Evolutionary conservation across 2,329 filamentous ascomycete species (phyloP), one percentile per base, ranked within the genome.

Genomic region (Aspergillus japonicus): DNA sequence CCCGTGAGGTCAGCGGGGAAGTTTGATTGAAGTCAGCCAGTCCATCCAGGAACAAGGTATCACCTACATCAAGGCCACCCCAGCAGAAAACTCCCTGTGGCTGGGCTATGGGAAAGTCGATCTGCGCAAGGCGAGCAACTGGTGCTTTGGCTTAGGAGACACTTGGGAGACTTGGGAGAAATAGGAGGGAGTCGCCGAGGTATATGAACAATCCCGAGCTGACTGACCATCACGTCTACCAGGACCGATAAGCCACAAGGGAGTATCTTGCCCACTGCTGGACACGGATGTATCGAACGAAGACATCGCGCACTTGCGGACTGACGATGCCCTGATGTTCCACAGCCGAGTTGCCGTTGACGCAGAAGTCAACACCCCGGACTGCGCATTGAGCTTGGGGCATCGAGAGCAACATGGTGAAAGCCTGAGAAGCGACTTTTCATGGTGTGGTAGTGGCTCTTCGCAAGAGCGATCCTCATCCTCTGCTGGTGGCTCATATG

Each of bases 331-430:
- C 23, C 23, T 23, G 23, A 23, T 23, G 23, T 23, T 23, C 23
- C 23, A 23, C 23, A 23, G 23, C 23, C 23, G 23, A 23, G 21
- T 23, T 3, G 21, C 21, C 21, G 21, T 23, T 23, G 21, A 23
- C 21, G 3, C 21, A 23, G 21, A 23, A 23, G 21, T 23, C 21
- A 23, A 23, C 21, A 23, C 21, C 3, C 21, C 21, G 21, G 21
- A 23, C 21, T 23, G 21, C 21, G 21, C 21, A 74, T 82, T 24
- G 80, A 84, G 19, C 68, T 84, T 1, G 61, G 65, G 82, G 83
- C 3, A 71, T 82, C 31, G 74, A 74, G 48, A 65, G 54, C 23
- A 62, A 55, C n/a, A 68, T 78, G 31, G 14, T 74, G 1, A 19
- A 57, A 1, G 59, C 33, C 33, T 35, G 3, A 11, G 33, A 35